These are phyloP conservation scores for Solanum etuberosum DNA, from an alignment of 257 asterid species.

Conservation along the genomic window DNA sequence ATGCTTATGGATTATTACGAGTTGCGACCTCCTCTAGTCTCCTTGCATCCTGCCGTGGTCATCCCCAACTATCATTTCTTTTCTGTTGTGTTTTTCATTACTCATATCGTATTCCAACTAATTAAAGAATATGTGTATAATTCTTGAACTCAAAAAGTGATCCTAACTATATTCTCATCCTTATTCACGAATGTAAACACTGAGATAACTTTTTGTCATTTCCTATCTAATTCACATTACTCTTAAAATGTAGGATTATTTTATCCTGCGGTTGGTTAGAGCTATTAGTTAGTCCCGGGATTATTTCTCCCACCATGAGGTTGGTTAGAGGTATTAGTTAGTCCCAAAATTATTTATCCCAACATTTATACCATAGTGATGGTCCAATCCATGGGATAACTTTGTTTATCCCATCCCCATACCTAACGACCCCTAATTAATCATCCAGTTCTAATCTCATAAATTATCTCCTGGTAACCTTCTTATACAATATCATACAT, in stretches of 20 bases:
- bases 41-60: background rate
- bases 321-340: too few relatives aligned
- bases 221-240: background rate
- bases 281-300: background rate
- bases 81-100: background rate
- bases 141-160: background rate
- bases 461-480: background rate
- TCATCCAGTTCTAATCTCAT: background rate
- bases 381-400: background rate
- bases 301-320: background rate
- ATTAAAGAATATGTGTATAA: background rate
- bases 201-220: background rate
- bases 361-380: too few relatives aligned
- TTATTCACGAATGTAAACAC: background rate
- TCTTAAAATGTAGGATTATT: background rate
- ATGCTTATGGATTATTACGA: background rate
- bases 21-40: background rate
- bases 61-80: background rate
- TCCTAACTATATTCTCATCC: background rate
- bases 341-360: too few relatives aligned
- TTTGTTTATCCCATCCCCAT: too few relatives aligned
- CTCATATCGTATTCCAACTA: background rate
- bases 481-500: background rate
- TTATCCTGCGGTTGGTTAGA: background rate
- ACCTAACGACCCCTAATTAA: background rate